These are phyloP conservation scores for Baudoinia panamericana DNA, from an alignment of 495 filamentous ascomycete genomes.

Conservation along the genomic window DNA sequence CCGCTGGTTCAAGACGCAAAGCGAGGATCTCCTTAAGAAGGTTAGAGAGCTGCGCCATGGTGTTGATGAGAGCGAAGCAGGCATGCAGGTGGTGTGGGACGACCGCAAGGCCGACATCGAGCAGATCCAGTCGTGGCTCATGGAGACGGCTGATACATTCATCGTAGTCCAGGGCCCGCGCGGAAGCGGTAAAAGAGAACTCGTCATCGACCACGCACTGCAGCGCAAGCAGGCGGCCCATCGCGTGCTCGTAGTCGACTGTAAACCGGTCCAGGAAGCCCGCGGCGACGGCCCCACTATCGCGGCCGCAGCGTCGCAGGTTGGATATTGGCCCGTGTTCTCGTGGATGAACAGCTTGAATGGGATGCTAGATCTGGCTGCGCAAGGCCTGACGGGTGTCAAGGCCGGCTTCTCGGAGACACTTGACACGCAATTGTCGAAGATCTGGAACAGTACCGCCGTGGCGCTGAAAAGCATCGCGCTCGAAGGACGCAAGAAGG, in stretches of 20 bases:
- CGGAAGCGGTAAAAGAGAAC: conserved; percentile 79
- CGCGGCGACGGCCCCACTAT: conserved; percentile 85
- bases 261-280: conserved; percentile 85
- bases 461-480: conserved; percentile 67
- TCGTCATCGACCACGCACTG: conserved; percentile 74
- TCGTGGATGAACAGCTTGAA: conserved; percentile 93
- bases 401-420: conserved; percentile 95
- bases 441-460: conserved; percentile 80
- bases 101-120: conserved; percentile 71
- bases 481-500: conserved; percentile 51
- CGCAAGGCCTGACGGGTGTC: conserved; percentile 84
- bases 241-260: conserved; percentile 72
- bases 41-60: conserved; percentile 33
- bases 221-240: conserved; percentile 50
- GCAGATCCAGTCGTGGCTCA: conserved; percentile 70
- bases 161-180: conserved; percentile 87
- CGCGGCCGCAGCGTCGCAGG: conserved; percentile 60
- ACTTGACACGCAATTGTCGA: conserved; percentile 75
- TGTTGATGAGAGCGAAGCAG: conserved; percentile 35
- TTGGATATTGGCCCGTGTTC: conserved; percentile 88
- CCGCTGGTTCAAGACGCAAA: conserved; percentile 70
- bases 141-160: conserved; percentile 79
- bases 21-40: conserved; percentile 48
- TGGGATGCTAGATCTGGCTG: conserved; percentile 80
- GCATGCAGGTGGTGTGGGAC: conserved; percentile 72